Evolutionary conservation across 2,329 filamentous ascomycete genomes (phyloP).

Genomic region (Colletotrichum shisoi): DNA sequence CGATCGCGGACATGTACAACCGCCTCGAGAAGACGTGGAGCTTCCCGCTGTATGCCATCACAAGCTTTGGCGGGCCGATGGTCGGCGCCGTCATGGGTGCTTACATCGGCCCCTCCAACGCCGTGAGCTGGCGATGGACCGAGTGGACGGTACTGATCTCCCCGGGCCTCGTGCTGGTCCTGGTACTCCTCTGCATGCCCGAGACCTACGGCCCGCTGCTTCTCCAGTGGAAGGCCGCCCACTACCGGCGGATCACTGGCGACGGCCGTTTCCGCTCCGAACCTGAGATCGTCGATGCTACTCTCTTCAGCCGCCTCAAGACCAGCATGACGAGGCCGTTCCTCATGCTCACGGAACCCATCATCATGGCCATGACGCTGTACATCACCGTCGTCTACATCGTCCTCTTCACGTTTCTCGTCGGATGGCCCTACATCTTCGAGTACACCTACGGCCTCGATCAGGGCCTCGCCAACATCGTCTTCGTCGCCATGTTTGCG

Average conservation of each 20-base stretch:
- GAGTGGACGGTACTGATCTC: slow-evolving; percentile 73
- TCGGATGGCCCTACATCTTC: slow-evolving; percentile 61
- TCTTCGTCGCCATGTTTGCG: slow-evolving; percentile 55
- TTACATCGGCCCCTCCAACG: slow-evolving; percentile 69
- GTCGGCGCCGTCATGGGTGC: slow-evolving; percentile 60
- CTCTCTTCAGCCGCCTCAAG: slow-evolving; percentile 62
- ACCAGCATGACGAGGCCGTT: slow-evolving; percentile 56
- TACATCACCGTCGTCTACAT: slow-evolving; percentile 64
- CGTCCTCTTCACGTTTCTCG: slow-evolving; percentile 62
- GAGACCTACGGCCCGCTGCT: slow-evolving; percentile 69
- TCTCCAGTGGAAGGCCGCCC: slow-evolving; percentile 66
- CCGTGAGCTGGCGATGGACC: slow-evolving; percentile 65
- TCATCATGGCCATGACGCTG: slow-evolving; percentile 54
- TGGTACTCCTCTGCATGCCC: slow-evolving; percentile 68
- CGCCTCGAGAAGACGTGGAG: slow-evolving; percentile 49
- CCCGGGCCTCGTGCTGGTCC: slow-evolving; percentile 62
- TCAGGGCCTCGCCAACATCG: slow-evolving; percentile 53
- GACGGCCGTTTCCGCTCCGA: slow-evolving; percentile 69
- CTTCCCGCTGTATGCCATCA: slow-evolving; percentile 58
- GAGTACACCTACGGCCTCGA: slow-evolving; percentile 52
- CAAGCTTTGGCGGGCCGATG: slow-evolving; percentile 53
- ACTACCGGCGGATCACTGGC: slow-evolving; percentile 67
- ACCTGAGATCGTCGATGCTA: slow-evolving; percentile 63
- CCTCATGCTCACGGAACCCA: slow-evolving; percentile 50
- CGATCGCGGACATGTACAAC: slow-evolving; percentile 53